Base-by-base conservation (phyloP, 2,329 filamentous ascomycete genomes). In the Penicillium psychrosexuale region DNA sequence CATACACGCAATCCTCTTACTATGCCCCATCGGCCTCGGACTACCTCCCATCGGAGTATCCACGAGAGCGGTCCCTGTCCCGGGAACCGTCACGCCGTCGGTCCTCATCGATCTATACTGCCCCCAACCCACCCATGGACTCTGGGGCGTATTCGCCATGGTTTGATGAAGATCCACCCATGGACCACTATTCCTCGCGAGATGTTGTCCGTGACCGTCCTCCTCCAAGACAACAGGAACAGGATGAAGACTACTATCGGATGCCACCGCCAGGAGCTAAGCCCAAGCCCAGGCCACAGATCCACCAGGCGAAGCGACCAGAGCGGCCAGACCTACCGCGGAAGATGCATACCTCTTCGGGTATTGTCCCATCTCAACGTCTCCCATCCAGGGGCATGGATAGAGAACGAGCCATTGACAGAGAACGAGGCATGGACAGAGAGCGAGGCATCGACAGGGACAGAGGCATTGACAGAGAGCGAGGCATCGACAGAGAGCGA, bases 161-260 rank as follows among this genome's bases (percentile, higher is more conserved):
- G 15, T 62, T 68, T 36, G 66, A 71, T 12, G 69, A 75, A 0
- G 52, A 54, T 2, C 52, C 38, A 12, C 37, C 51, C 13, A 42
- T 70, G 38, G 69, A 74, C 42, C 62, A 59, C 38, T 60, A 60
- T 46, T 50, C 65, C 39, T 67, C 69, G 30, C 68, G 66, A 39
- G 66, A 72, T 38, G 37, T 59, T 38, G 37, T 59, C 28, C 69
- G 69, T 36, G 62, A 65, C 4, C 68, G 71, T 22, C 63, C 64
- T 31, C 61, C 69, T n/a, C 62, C 66, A 52, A 66, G 65, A 43
- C 61, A 60, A 31, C 66, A 64, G 45, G 66, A 69, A 11, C 67
- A 63, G 15, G 73, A 74, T 40, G 75, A 77, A 52, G 75, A 77
- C 44, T 75, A 66, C 49, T 74, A 75, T 56, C 71, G 64, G 48